Percentiles rank a stretch among this genome's conserved stretches.
These are phyloP conservation scores for Trypanosomatidae sp. DNA, from an alignment of 208 protist species.

Conservation along the genomic window DNA sequence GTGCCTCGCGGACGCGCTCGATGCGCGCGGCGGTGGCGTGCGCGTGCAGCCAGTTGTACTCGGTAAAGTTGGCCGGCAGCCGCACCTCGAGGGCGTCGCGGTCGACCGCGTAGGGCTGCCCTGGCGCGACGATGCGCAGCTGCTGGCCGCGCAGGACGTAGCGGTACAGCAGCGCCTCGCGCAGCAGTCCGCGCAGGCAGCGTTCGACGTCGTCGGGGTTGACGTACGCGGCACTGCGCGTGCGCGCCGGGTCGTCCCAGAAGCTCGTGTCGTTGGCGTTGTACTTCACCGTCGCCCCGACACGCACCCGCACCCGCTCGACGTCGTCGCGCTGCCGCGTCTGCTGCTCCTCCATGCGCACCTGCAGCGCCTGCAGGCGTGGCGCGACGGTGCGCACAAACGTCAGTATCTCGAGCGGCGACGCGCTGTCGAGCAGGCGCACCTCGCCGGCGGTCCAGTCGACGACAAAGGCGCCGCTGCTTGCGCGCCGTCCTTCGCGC, in stretches of 20 bases:
- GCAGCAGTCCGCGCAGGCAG: constrained; percentile 52
- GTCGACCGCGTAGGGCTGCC: constrained; percentile 55
- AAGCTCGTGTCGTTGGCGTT: constrained; percentile 70
- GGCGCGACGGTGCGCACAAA: constrained; percentile 77
- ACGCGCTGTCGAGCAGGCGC: constrained; percentile 76
- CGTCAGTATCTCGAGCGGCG: constrained; percentile 72
- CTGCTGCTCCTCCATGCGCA: constrained; percentile 81
- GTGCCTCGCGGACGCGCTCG: constrained; percentile 33
- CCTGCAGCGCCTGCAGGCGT: constrained; percentile 79
- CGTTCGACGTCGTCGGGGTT: constrained; percentile 59
- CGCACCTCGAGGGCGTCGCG: constrained; percentile 60
- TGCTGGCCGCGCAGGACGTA: constrained; percentile 73
- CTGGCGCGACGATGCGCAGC: constrained; percentile 54
- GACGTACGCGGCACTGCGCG: constrained; percentile 44
- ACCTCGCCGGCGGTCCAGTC: constrained; percentile 83
- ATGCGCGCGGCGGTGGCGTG: constrained; percentile 47
- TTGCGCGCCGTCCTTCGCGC: constrained; percentile 8
- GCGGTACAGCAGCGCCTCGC: constrained; percentile 63
- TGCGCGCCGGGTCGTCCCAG: constrained; percentile 67
- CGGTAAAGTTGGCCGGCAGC: constrained; percentile 76
- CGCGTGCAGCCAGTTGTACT: constrained; percentile 70
- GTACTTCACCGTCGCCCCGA: constrained; percentile 58
- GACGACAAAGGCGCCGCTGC: constrained; percentile 68
- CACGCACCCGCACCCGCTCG: constrained; percentile 58
- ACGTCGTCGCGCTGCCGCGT: constrained; percentile 35